Conservation (phyloP, 768 basidiomycete genomes). For the Rhodotorula graminis region DNA sequence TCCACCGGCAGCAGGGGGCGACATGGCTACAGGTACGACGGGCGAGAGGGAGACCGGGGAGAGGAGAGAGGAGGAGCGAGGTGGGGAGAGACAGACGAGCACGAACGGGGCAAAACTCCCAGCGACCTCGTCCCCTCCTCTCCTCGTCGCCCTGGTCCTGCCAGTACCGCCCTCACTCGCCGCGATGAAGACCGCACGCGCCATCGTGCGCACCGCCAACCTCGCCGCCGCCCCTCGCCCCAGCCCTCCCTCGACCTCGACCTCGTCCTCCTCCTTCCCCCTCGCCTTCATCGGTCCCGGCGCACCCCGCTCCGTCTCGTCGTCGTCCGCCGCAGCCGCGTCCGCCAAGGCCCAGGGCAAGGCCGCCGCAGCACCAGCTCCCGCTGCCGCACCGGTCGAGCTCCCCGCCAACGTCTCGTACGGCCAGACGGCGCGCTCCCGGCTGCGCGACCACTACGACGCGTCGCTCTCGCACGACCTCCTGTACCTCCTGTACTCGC, state of each 20-base stretch:
- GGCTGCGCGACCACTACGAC: constrained; percentile 66
- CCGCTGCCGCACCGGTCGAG: background rate
- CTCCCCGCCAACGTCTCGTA: constrained; percentile 1
- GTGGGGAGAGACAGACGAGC: no score
- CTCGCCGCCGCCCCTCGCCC: background rate
- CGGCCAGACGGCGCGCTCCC: constrained; percentile 22
- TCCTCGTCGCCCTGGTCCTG: background rate
- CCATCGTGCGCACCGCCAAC: constrained; percentile 1
- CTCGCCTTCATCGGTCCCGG: background rate
- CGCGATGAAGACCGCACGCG: constrained; percentile 16
- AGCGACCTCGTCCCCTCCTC: background rate
- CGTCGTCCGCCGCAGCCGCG: background rate
- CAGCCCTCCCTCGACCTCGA: background rate
- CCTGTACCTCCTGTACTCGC: constrained; percentile 90
- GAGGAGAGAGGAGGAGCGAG: no score
- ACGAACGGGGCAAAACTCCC: background rate
- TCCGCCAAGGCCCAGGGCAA: no score
- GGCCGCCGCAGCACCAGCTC: no score
- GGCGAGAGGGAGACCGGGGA: background rate
- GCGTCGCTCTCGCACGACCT: constrained; percentile 75
- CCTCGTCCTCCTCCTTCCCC: background rate
- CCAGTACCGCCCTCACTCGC: background rate
- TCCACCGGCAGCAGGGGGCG: constrained; percentile 53
- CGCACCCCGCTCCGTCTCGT: background rate
- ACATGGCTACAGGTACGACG: constrained; percentile 50